phyloP scores from a whole-genome alignment of 2,329 filamentous ascomycete genomes.

The Colletotrichum tamarilloi region DNA sequence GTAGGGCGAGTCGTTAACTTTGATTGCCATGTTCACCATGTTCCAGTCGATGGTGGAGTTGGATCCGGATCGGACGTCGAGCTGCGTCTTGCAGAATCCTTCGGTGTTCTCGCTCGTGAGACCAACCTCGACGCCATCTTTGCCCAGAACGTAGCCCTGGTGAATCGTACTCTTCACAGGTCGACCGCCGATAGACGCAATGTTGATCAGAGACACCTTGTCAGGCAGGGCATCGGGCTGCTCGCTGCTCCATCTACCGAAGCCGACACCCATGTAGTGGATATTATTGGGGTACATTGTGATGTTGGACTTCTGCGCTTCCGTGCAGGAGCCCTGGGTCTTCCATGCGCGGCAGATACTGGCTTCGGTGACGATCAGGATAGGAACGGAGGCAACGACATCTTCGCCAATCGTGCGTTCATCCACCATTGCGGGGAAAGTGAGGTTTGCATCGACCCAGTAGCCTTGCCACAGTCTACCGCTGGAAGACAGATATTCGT shows the following conservation, averaged over 20 bases:
- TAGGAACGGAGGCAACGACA: neutral
- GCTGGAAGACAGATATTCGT: conserved; percentile 15
- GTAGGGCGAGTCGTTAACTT: conserved; percentile 4
- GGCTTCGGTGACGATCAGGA: conserved; percentile 3
- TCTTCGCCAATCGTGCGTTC: neutral
- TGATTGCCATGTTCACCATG: conserved; percentile 13
- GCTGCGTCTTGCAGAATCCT: neutral
- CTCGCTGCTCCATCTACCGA: neutral
- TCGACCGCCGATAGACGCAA: neutral
- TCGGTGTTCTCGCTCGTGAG: neutral
- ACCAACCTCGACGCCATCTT: neutral
- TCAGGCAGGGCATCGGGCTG: neutral
- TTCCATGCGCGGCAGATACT: neutral
- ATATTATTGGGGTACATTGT: neutral
- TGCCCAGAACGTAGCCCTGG: conserved; percentile 13
- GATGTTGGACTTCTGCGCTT: conserved; percentile 5
- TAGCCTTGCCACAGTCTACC: conserved; percentile 1
- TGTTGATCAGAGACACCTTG: neutral
- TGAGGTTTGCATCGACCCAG: conserved; percentile 2
- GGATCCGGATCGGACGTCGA: neutral
- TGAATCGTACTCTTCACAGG: neutral
- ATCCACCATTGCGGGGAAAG: neutral
- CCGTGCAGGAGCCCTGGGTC: neutral
- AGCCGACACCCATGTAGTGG: conserved; percentile 20
- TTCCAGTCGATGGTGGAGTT: conserved; percentile 4